Evolutionary conservation across 495 filamentous ascomycete species (phyloP).

Genomic region (Trichoderma orchidacearum): DNA sequence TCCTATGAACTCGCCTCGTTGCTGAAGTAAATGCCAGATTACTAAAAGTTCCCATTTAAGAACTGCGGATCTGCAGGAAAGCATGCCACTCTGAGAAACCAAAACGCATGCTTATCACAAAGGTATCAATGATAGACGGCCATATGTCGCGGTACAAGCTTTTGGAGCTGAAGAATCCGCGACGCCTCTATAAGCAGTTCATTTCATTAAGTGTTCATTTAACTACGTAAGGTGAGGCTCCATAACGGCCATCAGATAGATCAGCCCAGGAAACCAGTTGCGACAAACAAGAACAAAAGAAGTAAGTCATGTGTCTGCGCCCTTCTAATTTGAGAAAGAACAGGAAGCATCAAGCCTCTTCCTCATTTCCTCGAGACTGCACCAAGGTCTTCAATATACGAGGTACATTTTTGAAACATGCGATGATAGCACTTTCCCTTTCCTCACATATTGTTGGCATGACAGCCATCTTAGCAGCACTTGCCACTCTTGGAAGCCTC

Average conservation of each 20-base stretch:
- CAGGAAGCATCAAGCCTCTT: slow-evolving; percentile 14
- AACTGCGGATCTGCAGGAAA: too few species aligned
- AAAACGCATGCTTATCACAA: too few species aligned
- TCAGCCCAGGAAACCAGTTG: neutral
- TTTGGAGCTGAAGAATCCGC: too few species aligned
- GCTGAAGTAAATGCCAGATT: too few species aligned
- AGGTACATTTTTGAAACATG: slow-evolving; percentile 2
- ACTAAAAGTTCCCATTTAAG: too few species aligned
- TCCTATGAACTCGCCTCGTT: too few species aligned
- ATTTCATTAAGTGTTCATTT: slow-evolving; percentile 1
- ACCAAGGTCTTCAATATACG: neutral
- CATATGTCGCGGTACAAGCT: too few species aligned
- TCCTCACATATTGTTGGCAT: neutral
- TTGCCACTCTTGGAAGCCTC: slow-evolving; percentile 63
- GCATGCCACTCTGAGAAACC: too few species aligned
- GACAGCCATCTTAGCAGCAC: slow-evolving; percentile 61
- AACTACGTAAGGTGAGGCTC: neutral
- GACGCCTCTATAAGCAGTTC: neutral
- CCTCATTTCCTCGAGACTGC: slow-evolving; percentile 9
- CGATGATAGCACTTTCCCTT: neutral
- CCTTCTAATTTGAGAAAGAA: slow-evolving; percentile 4
- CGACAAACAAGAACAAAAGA: slow-evolving; percentile 5
- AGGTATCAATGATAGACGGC: too few species aligned
- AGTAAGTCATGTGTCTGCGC: slow-evolving; percentile 2
- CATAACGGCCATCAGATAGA: neutral